Evolutionary conservation across 2,329 filamentous ascomycete genomes (phyloP).

Genomic region (Exophiala alcalophila): DNA sequence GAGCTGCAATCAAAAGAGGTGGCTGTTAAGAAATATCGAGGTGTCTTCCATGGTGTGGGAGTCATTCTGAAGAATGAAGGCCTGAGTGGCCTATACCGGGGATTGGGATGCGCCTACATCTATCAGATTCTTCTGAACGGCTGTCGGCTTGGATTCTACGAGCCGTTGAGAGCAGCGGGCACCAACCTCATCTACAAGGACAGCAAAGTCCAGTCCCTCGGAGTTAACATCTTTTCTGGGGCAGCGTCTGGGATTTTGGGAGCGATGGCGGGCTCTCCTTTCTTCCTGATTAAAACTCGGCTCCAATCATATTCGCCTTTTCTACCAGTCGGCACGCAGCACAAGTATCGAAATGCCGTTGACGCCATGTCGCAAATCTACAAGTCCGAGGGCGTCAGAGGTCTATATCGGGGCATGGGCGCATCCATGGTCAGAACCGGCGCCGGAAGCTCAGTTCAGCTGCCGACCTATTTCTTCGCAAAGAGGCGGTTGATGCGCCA

Average conservation of each 20-base stretch:
- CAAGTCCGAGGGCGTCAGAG: conserved; percentile 68
- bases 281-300: conserved; percentile 96
- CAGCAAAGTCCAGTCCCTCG: conserved; percentile 73
- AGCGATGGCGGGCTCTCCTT: conserved; percentile 87
- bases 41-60: conserved; percentile 83
- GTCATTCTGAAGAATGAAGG: conserved; percentile 93
- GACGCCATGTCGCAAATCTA: conserved; percentile 84
- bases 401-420: conserved; percentile 84
- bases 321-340: conserved; percentile 93
- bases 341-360: conserved; percentile 79
- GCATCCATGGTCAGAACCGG: conserved; percentile 95
- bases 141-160: conserved; percentile 95
- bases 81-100: conserved; percentile 77
- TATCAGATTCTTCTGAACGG: conserved; percentile 97
- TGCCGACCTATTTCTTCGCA: conserved; percentile 97
- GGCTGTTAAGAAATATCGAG: conserved; percentile 83
- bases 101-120: conserved; percentile 86
- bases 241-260: conserved; percentile 86
- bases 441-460: conserved; percentile 90
- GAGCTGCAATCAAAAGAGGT: conserved; percentile 85
- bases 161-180: conserved; percentile 76
- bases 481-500: conserved; percentile 82
- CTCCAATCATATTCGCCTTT: conserved; percentile 92
- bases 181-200: conserved; percentile 70
- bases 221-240: conserved; percentile 90